phyloP scores from a whole-genome alignment of 192 early-diverging fungal species.

The Entomortierella chlamydospora region DNA sequence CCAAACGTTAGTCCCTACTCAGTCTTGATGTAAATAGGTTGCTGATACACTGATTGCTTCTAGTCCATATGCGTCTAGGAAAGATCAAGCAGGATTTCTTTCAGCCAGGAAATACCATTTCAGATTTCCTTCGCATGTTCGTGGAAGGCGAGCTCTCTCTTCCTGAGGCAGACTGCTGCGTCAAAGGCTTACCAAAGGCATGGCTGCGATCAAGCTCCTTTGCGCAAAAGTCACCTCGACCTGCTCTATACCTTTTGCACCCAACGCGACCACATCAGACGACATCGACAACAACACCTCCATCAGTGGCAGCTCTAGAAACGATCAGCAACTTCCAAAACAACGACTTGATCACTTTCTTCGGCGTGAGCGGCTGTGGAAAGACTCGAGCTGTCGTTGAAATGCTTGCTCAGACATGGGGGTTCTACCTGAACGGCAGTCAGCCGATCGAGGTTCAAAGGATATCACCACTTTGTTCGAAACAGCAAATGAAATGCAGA shows the following conservation, averaged over 20 bases:
- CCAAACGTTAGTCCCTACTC: neutral
- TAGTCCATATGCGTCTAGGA: conserved; percentile 28
- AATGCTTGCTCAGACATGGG: conserved; percentile 47
- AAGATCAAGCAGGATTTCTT: conserved; percentile 28
- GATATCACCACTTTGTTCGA: conserved; percentile 40
- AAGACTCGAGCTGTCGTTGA: conserved; percentile 49
- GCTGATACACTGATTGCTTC: neutral
- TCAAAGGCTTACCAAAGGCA: conserved; percentile 28
- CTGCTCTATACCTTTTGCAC: conserved; percentile 46
- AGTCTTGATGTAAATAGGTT: neutral
- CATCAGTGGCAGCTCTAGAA: conserved; percentile 22
- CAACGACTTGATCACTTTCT: conserved; percentile 41
- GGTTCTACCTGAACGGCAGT: conserved; percentile 50
- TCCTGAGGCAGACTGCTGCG: conserved; percentile 42
- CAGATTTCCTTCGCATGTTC: conserved; percentile 25
- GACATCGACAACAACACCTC: conserved; percentile 20
- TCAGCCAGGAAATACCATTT: conserved; percentile 13
- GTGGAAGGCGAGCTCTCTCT: conserved; percentile 31
- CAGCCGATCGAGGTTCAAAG: conserved; percentile 42
- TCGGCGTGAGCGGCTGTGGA: conserved; percentile 47
- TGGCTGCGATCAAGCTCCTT: conserved; percentile 38
- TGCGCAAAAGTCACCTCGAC: conserved; percentile 6
- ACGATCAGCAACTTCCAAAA: conserved; percentile 36
- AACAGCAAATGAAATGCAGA: conserved; percentile 24
- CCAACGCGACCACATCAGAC: conserved; percentile 42